Evolutionary conservation across 495 filamentous ascomycete genomes (phyloP), one percentile per base, ranked within the genome.

Genomic region (Neohortaea acidophila): DNA sequence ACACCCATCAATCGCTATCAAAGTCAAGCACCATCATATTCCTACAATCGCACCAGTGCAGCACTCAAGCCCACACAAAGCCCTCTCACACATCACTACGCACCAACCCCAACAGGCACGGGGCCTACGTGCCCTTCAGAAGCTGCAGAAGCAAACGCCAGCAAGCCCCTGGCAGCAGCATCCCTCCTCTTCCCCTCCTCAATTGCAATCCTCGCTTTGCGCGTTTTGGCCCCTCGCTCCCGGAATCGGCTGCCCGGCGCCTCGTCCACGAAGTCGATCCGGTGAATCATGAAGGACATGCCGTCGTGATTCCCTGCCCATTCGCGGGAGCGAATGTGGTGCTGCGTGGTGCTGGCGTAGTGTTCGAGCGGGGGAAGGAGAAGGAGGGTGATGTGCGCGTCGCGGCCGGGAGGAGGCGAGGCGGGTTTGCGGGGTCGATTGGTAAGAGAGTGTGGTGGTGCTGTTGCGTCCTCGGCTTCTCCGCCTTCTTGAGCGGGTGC

Each of bases 351-450:
- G 4, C 73, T 71, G 1, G 73, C 63, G 48, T 96, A 97, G 34
- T 71, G 69, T 42, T 82, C 70, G 6, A 97, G 64, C 0, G 69
- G 59, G 0, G 89, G 89, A 0, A 96, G 65, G 21, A 96, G 75
- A 11, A 94, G 63, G 2, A 96, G 49, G 8, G 77, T 84, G 34
- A 97, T 77, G 45, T 94, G 79, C 2, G 87, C 58, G 51, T 94
- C 91, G 45, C 72, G 74, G 44, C 77, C 73, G 1, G 57, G 51
- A 4, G 71, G 73, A 1, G 69, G 63, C 2, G 51, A 43, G 27
- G 69, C 64, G 2, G 73, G 73, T 9, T 51, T 49, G 0, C 61
- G 62, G 1, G 69, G 68, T 54, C 47, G 12, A 43, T 36, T 6
- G 57, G 54, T 55, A 4, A 56, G 60, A 20, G 48, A 51, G 11